Conservation (phyloP, 75 land plant species). For the Chamaecyparis obtusa region DNA sequence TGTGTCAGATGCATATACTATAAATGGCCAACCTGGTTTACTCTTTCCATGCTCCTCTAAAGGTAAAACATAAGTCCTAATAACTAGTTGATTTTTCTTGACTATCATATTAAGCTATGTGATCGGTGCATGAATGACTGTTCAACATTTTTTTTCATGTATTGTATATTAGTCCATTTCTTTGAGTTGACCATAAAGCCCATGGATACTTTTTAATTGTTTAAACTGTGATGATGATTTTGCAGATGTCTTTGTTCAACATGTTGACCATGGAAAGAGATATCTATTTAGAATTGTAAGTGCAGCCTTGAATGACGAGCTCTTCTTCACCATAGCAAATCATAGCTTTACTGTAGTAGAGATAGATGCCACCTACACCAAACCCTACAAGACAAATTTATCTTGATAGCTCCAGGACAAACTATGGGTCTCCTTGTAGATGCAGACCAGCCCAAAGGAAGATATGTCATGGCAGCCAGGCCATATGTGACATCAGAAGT, state of each 20-base stretch:
- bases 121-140: neutral
- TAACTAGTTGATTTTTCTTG: neutral
- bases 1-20: slow-evolving; percentile 43
- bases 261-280: slow-evolving; percentile 39
- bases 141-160: neutral
- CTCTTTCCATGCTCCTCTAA: slow-evolving; percentile 34
- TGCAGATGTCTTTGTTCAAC: slow-evolving; percentile 45
- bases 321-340: slow-evolving; percentile 58
- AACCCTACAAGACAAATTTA: slow-evolving; percentile 42
- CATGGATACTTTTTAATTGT: neutral
- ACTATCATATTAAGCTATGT: neutral
- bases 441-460: slow-evolving; percentile 16
- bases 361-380: slow-evolving; percentile 56
- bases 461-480: slow-evolving; percentile 34
- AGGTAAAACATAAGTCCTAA: slow-evolving; percentile 10
- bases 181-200: neutral
- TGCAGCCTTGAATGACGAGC: slow-evolving; percentile 53
- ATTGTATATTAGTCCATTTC: neutral
- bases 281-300: slow-evolving; percentile 65
- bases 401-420: slow-evolving; percentile 77
- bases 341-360: slow-evolving; percentile 70
- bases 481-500: slow-evolving; percentile 40
- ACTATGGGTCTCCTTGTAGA: slow-evolving; percentile 45
- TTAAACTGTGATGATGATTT: neutral
- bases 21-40: slow-evolving; percentile 51